phyloP scores from a whole-genome alignment of 2,329 filamentous ascomycete species.

The Macroventuria anomochaeta region DNA sequence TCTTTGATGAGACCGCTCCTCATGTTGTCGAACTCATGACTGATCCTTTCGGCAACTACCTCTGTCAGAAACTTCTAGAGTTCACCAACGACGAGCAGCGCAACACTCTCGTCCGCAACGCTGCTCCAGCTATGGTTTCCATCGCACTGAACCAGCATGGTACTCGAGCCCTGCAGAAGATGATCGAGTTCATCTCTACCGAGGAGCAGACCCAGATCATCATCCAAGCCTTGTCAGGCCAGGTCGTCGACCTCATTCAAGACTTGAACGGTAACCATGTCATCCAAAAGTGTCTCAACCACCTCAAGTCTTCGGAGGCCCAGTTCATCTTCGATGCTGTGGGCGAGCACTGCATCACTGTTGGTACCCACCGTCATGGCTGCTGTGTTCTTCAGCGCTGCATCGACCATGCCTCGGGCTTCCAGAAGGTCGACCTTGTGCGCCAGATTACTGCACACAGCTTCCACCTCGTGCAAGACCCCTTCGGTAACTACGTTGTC shows the following conservation, averaged over 20 bases:
- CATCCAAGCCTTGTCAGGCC: conserved; percentile 79
- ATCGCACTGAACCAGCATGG: conserved; percentile 98
- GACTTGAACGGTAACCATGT: conserved; percentile 99
- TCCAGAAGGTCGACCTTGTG: conserved; percentile 88
- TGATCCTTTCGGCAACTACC: conserved; percentile 96
- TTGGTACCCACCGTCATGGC: conserved; percentile 95
- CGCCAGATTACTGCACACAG: conserved; percentile 85
- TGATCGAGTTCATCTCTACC: conserved; percentile 96
- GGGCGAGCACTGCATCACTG: conserved; percentile 81
- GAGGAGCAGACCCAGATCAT: conserved; percentile 74
- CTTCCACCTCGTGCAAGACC: conserved; percentile 90
- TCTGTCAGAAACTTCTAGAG: conserved; percentile 97
- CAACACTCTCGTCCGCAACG: conserved; percentile 89
- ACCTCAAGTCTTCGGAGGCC: conserved; percentile 80
- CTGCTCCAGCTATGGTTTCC: conserved; percentile 82
- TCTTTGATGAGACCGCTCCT: conserved; percentile 90
- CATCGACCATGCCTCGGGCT: conserved; percentile 92
- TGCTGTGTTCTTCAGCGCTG: conserved; percentile 98
- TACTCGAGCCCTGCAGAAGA: conserved; percentile 95
- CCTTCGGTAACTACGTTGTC: conserved; percentile 97
- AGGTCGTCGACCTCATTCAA: conserved; percentile 93
- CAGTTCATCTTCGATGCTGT: conserved; percentile 98
- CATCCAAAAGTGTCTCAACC: conserved; percentile 98
- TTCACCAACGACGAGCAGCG: conserved; percentile 95
- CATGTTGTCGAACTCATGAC: conserved; percentile 99